Evolutionary conservation across 768 basidiomycete species (phyloP).

Genomic region (Mycena haematopus): DNA sequence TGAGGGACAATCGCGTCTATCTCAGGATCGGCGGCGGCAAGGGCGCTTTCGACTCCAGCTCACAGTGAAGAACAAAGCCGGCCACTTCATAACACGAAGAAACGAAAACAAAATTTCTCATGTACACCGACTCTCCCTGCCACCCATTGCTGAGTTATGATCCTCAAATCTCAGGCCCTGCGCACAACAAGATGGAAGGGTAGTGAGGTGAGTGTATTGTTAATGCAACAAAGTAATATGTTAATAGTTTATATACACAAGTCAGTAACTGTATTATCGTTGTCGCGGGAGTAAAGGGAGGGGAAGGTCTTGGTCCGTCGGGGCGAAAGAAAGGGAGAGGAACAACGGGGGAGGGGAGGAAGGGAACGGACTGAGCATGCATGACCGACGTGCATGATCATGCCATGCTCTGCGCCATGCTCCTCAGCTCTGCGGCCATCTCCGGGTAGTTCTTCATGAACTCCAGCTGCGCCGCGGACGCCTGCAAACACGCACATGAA

Average conservation of each 20-base stretch:
- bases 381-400: background rate
- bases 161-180: too few relatives aligned
- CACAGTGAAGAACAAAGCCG: too few relatives aligned
- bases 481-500: slow-evolving; percentile 52
- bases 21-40: too few relatives aligned
- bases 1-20: too few relatives aligned
- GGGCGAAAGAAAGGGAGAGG: background rate
- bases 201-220: slow-evolving; percentile 20
- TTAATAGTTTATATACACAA: slow-evolving; percentile 18
- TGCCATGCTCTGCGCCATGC: slow-evolving; percentile 43
- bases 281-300: background rate
- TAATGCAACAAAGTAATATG: background rate
- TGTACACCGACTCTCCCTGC: too few relatives aligned
- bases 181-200: background rate
- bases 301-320: background rate
- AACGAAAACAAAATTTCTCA: too few relatives aligned
- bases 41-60: too few relatives aligned
- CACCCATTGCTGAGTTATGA: too few relatives aligned
- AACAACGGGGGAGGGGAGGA: background rate
- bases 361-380: too few relatives aligned
- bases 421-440: slow-evolving; percentile 73
- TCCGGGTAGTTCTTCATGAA: slow-evolving; percentile 86
- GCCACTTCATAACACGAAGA: too few relatives aligned
- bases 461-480: slow-evolving; percentile 80
- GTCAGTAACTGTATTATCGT: slow-evolving; percentile 8